These are phyloP conservation scores for Darksidea phi DNA, from an alignment of 495 filamentous ascomycete genomes.

Conservation along the genomic window DNA sequence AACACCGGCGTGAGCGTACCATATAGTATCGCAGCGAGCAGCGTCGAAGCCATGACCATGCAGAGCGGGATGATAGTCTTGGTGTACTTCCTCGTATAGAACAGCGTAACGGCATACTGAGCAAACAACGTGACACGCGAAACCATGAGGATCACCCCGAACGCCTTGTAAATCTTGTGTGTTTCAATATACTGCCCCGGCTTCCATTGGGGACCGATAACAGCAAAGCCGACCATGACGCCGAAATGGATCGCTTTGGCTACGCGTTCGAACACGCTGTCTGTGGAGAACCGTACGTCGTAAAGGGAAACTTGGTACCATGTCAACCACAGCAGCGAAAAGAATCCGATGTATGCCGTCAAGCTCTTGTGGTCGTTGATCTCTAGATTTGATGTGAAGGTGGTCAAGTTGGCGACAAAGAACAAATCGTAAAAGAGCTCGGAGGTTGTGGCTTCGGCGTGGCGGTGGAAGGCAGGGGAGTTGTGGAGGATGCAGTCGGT, in stretches of 20 bases:
- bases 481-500: slow-evolving; percentile 31
- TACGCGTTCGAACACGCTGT: slow-evolving; percentile 63
- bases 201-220: slow-evolving; percentile 34
- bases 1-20: slow-evolving; percentile 25
- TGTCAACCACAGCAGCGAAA: slow-evolving; percentile 68
- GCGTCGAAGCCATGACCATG: slow-evolving; percentile 23
- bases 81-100: slow-evolving; percentile 27
- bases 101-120: slow-evolving; percentile 30
- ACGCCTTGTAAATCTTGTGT: slow-evolving; percentile 29
- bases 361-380: slow-evolving; percentile 43
- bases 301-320: slow-evolving; percentile 68
- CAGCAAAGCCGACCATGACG: slow-evolving; percentile 41
- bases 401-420: slow-evolving; percentile 41
- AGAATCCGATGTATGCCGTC: slow-evolving; percentile 60
- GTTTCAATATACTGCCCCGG: slow-evolving; percentile 24
- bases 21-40: slow-evolving; percentile 32
- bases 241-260: slow-evolving; percentile 64
- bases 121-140: slow-evolving; percentile 25
- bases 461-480: slow-evolving; percentile 35
- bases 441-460: slow-evolving; percentile 39
- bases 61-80: slow-evolving; percentile 23
- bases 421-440: slow-evolving; percentile 43
- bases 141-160: slow-evolving; percentile 34
- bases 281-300: slow-evolving; percentile 67
- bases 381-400: slow-evolving; percentile 37